Conservation (phyloP, 192 early-diverging fungal species). For the Backusella sp. region DNA sequence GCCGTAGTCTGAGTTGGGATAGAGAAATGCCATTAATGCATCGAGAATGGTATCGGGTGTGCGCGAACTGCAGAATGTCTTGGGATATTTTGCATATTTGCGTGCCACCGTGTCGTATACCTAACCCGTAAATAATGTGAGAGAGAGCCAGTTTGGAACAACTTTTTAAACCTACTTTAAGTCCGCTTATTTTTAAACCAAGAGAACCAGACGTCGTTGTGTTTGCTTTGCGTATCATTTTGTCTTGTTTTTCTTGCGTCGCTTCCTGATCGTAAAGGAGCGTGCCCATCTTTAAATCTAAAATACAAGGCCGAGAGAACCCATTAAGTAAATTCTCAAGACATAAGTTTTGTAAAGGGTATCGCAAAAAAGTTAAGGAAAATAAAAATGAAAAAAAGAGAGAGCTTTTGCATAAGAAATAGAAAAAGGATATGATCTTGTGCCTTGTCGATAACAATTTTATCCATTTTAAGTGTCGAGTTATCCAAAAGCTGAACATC, state of each 20-base stretch:
- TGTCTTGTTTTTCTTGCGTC: conserved; percentile 61
- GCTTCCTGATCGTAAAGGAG: conserved; percentile 76
- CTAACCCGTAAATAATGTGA: conserved; percentile 3
- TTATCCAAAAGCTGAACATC: conserved; percentile 18
- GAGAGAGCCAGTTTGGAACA: neutral
- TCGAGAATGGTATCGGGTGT: conserved; percentile 51
- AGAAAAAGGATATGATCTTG: conserved; percentile 43
- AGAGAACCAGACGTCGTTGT: conserved; percentile 63
- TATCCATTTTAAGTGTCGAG: neutral
- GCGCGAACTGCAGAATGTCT: conserved; percentile 53
- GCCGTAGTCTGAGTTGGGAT: conserved; percentile 6
- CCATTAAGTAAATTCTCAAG: conserved; percentile 75
- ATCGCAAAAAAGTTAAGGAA: neutral
- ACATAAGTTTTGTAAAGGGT: conserved; percentile 50
- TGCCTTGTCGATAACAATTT: neutral
- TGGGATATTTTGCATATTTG: conserved; percentile 43
- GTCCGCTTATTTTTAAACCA: conserved; percentile 73
- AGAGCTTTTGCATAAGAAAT: neutral
- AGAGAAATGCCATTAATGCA: conserved; percentile 68
- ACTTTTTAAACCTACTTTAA: conserved; percentile 48
- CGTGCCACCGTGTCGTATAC: conserved; percentile 46
- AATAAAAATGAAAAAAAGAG: neutral
- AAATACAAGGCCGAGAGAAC: conserved; percentile 72
- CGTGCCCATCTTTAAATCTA: conserved; percentile 88
- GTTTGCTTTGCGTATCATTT: conserved; percentile 63